Base-by-base conservation (phyloP, 2,329 filamentous ascomycete genomes). In the Colletotrichum coccodes region DNA sequence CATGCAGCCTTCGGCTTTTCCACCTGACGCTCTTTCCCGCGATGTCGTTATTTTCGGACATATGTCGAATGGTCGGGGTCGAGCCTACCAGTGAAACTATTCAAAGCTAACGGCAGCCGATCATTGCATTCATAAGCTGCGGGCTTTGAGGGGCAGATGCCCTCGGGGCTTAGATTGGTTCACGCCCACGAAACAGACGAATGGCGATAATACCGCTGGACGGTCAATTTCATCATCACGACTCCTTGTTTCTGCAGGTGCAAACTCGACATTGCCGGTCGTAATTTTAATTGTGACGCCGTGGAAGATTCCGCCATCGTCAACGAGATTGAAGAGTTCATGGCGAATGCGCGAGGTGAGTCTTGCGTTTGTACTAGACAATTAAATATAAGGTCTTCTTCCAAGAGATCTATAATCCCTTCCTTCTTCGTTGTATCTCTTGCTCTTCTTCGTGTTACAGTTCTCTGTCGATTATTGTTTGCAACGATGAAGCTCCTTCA, bases 41-140 rank as follows among this genome's bases (percentile, higher is more conserved):
- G 44, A 68, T 68, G 64, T 60, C 68, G 68, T 64, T 58, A 64
- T 68, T 62, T 59, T 63, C 58, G 68, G 60, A 42, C 21, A 34
- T 44, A 70, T 70, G 64, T 63, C 68, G 68, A 64, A 70, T 70
- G 30, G n/a, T 38, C 58, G 40, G 65, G 60, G 53, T 60, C 32
- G 16, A 53, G 36, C 21, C 34, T 6, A 57, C 40, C 52, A 9
- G 28, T 38, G 26, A 28, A 30, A 42, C 42, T 42, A 38, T 54
- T 49, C 58, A 57, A 52, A 54, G 47, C 36, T 50, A 54, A 36
- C 32, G 7, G n/a, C 50, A 21, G 50, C 26, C 50, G 50, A 54
- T 54, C 50, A 38, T 7, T 38, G 16, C 50, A 26, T n/a, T 6
- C 34, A 23, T 26, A 9, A 3, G 14, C 50, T 26, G 32, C 23